A percentile compares a stretch with the other conserved stretches of the same genome.
Evolutionary conservation across 169 alveolate species (phyloP).

Genomic region (Plasmodium vivax): DNA sequence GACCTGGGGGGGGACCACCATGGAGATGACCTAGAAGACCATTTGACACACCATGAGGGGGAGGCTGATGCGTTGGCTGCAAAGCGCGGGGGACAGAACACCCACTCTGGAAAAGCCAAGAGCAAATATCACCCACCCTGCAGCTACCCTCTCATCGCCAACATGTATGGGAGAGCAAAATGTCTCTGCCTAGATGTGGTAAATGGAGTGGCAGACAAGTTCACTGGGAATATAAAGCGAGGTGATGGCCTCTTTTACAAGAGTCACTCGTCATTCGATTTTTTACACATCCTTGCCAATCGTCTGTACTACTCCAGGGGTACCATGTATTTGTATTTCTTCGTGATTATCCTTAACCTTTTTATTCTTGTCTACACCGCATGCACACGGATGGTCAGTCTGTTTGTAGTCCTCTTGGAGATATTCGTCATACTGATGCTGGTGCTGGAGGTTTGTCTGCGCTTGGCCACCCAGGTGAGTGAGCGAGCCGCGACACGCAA

Average conservation of each 20-base stretch:
- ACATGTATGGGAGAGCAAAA: background rate
- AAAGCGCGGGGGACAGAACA: background rate
- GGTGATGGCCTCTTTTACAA: slow-evolving; percentile 12
- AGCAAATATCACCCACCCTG: background rate
- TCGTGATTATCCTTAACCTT: slow-evolving; percentile 35
- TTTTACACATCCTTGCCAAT: slow-evolving; percentile 29
- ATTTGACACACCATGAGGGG: background rate
- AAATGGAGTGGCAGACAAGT: background rate
- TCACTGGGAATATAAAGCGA: background rate
- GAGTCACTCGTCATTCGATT: slow-evolving; percentile 6
- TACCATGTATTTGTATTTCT: slow-evolving; percentile 26
- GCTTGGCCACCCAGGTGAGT: slow-evolving; percentile 56
- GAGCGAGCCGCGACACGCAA: background rate
- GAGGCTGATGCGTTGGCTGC: background rate
- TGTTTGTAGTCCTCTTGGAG: slow-evolving; percentile 40
- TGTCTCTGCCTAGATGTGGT: background rate
- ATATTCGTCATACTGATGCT: slow-evolving; percentile 54
- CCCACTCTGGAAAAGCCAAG: background rate
- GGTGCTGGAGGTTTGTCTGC: slow-evolving; percentile 20
- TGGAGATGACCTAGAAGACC: background rate
- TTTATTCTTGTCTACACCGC: slow-evolving; percentile 14
- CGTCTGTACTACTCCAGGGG: slow-evolving; percentile 62
- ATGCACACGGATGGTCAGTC: slow-evolving; percentile 10
- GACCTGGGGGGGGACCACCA: background rate
- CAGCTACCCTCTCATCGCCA: background rate